Evolutionary conservation across 164 flowering plant species (phyloP).

Genomic region (Amborella trichopoda): DNA sequence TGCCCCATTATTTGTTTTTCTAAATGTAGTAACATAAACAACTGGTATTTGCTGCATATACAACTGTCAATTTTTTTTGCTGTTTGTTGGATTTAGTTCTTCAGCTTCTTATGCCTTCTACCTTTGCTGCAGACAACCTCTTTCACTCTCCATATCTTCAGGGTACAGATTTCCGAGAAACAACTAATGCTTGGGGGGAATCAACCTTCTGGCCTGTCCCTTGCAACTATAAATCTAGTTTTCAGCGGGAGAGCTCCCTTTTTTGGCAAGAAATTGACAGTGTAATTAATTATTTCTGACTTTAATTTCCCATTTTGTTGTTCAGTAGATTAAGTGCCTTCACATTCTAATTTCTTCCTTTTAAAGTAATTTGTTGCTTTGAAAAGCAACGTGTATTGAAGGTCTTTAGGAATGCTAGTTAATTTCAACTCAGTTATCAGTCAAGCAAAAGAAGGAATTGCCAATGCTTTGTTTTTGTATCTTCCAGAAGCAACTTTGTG

Average conservation of each 20-base stretch:
- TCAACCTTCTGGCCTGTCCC: constrained; percentile 64
- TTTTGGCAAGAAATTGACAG: constrained; percentile 37
- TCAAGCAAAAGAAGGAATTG: no score
- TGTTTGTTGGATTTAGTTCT: no score
- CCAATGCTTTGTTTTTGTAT: no score
- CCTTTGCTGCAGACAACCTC: constrained; percentile 73
- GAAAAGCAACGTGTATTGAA: no score
- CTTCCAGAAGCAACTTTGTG: constrained; percentile 81
- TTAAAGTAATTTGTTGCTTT: no score
- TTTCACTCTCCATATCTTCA: constrained; percentile 69
- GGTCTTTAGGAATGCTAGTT: no score
- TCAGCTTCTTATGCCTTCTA: neutral
- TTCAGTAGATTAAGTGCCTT: no score
- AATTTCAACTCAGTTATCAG: no score
- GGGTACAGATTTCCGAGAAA: constrained; percentile 63
- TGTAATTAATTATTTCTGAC: constrained; percentile 32
- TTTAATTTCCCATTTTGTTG: neutral
- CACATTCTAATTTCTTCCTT: neutral
- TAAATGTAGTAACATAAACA: no score
- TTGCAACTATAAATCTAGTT: constrained; percentile 51
- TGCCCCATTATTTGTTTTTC: no score
- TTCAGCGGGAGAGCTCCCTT: constrained; percentile 79
- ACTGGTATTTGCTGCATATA: no score
- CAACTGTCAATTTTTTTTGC: no score
- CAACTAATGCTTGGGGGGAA: constrained; percentile 74